phyloP scores from a whole-genome alignment of 768 basidiomycete species.

The Lentinula sp. region DNA sequence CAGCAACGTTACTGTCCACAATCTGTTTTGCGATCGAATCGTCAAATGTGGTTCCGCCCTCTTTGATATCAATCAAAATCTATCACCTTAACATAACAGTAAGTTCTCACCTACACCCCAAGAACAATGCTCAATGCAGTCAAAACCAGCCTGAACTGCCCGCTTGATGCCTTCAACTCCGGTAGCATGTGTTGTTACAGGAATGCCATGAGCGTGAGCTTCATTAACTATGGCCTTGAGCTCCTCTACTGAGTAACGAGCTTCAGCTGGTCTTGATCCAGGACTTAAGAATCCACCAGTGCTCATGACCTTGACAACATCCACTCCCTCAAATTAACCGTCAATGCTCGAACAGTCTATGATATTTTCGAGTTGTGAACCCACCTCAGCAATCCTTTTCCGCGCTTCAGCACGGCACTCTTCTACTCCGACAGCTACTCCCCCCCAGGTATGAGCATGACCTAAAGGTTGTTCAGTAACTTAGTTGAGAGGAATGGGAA shows the following conservation, averaged over 20 bases:
- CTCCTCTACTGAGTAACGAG: slow-evolving; percentile 3
- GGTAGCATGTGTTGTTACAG: slow-evolving; percentile 5
- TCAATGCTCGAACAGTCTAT: background rate
- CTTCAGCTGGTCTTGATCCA: background rate
- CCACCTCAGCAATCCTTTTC: background rate
- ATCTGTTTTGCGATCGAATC: background rate
- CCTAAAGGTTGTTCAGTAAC: background rate
- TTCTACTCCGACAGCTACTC: slow-evolving; percentile 2
- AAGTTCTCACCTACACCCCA: background rate
- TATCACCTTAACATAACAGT: too few species aligned
- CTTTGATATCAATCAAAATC: background rate
- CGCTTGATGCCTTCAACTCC: slow-evolving; percentile 2
- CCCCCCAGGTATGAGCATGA: slow-evolving; percentile 4
- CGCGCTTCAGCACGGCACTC: slow-evolving; percentile 1
- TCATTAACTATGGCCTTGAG: slow-evolving; percentile 2
- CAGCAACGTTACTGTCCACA: background rate
- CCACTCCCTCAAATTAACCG: background rate
- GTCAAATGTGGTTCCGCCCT: slow-evolving; percentile 1
- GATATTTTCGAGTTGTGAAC: background rate
- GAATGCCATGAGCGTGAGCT: slow-evolving; percentile 3
- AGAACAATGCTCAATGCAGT: slow-evolving; percentile 5
- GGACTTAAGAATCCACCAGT: slow-evolving; percentile 4
- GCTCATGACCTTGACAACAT: slow-evolving; percentile 3
- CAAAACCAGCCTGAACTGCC: slow-evolving; percentile 2
- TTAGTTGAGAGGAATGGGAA: background rate